Percentiles rank a stretch among this genome's conserved stretches.
Evolutionary conservation across 164 flowering plant genomes (phyloP).

Genomic region (Protea cynaroides): DNA sequence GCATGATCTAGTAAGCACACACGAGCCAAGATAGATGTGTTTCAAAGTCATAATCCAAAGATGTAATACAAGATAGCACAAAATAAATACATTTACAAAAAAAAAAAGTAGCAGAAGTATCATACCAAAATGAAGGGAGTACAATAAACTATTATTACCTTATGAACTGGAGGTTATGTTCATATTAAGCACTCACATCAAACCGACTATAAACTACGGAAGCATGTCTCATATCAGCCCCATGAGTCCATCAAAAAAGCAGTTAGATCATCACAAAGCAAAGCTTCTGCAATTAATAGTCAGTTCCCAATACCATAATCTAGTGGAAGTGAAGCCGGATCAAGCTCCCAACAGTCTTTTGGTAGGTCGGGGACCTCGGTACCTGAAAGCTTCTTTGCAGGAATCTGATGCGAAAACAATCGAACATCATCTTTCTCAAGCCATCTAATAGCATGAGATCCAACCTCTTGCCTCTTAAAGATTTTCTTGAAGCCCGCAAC

Average conservation of each 20-base stretch:
- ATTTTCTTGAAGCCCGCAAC: slow-evolving; percentile 70
- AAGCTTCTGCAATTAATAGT: not conserved
- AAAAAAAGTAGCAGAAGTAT: too few relatives aligned
- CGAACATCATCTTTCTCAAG: slow-evolving; percentile 54
- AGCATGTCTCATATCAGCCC: too few relatives aligned
- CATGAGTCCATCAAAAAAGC: not conserved
- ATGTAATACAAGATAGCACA: too few relatives aligned
- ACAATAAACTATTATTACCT: too few relatives aligned
- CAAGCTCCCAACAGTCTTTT: slow-evolving; percentile 90
- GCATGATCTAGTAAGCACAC: too few relatives aligned
- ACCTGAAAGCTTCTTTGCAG: slow-evolving; percentile 72
- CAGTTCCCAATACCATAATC: slow-evolving; percentile 20
- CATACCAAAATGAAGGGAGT: too few relatives aligned
- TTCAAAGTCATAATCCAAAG: too few relatives aligned
- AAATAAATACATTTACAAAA: too few relatives aligned
- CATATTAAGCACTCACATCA: too few relatives aligned
- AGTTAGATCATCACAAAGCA: not conserved
- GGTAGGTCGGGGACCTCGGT: slow-evolving; percentile 41
- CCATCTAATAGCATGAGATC: slow-evolving; percentile 60
- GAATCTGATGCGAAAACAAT: slow-evolving; percentile 83
- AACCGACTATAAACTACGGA: too few relatives aligned
- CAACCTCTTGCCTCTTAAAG: slow-evolving; percentile 71
- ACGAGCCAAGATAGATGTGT: too few relatives aligned
- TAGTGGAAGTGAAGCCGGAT: slow-evolving; percentile 81
- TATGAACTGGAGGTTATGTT: too few relatives aligned